Base-by-base conservation (phyloP, 805 yeast species). In the Cyberlindnera meyerae region DNA sequence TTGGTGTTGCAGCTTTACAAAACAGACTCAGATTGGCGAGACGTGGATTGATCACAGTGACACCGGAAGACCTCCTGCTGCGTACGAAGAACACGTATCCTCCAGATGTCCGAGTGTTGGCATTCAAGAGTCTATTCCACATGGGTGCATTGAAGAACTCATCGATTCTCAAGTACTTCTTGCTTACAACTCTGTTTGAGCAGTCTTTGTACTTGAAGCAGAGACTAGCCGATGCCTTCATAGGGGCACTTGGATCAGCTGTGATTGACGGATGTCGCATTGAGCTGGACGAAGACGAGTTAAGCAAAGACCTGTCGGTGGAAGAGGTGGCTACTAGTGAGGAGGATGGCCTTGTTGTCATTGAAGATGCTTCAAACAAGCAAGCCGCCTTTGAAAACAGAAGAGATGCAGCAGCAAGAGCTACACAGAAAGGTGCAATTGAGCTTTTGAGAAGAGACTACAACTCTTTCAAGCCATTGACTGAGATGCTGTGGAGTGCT, bases 121-220 rank as follows among this genome's bases (percentile, higher is more conserved):
- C 96, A 0, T 79, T 85, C 53, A 71, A 74, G 38, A 83, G 87
- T 0, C 52, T 93, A 21, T 62, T 93, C 34, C 48, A 71, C 4
- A 61, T 85, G 31, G 96, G 97, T 15, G 96, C 93, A 1, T 58
- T 89, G 44, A 79, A 78, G 41, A 84, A 85, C 49, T 57, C 65
- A 11, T 63, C 66, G 21, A 65, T 88, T 4, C 53, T 88, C 43
- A 62, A 69, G 14, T 84, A 84, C 48, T 75, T 79, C 41, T 76
- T 85, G 47, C 66, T 74, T 20, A 58, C 75, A 0, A 55, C 78
- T 34, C 65, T 77, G 18, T 62, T 80, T 24, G 89, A 82, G 27
- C 62, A 66, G 2, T 73, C 82, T 1, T 60, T 70, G 2, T 67
- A 66, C 33, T 60, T 87, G 27, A 70, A 77, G 32, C 61, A 64